A percentile compares a stretch with the other conserved stretches of the same genome.
These are phyloP conservation scores for Arthroderma uncinatum DNA, from an alignment of 2,329 filamentous ascomycete genomes.

Conservation along the genomic window DNA sequence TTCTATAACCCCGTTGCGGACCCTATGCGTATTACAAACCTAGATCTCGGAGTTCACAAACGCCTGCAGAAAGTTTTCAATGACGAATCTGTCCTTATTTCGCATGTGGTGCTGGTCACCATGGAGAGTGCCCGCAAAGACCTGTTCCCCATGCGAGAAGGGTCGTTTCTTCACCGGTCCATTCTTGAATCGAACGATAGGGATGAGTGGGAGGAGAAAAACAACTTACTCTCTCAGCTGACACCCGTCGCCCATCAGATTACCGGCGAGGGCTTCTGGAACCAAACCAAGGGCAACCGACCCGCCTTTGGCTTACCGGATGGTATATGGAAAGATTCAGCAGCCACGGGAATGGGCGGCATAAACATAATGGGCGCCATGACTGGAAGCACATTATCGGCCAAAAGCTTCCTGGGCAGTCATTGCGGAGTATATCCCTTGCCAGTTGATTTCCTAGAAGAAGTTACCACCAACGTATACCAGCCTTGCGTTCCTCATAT, in stretches of 20 bases:
- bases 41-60: constrained; percentile 21
- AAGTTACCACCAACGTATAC: constrained; percentile 21
- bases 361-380: constrained; percentile 23
- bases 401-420: constrained; percentile 25
- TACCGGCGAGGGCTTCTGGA: constrained; percentile 20
- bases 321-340: constrained; percentile 17
- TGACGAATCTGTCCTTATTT: constrained; percentile 21
- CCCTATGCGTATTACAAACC: constrained; percentile 24
- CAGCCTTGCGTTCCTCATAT: constrained; percentile 27
- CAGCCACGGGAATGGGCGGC: constrained; percentile 22
- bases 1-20: constrained; percentile 23
- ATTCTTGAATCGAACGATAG: constrained; percentile 19
- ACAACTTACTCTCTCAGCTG: constrained; percentile 19
- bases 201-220: constrained; percentile 14
- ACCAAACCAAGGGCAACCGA: constrained; percentile 4
- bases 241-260: constrained; percentile 23
- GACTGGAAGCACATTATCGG: constrained; percentile 24
- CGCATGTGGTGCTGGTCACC: constrained; percentile 22
- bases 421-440: constrained; percentile 24
- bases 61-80: constrained; percentile 19
- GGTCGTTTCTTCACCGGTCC: constrained; percentile 20
- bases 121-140: constrained; percentile 27
- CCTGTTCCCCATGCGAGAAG: constrained; percentile 23
- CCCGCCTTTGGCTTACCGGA: constrained; percentile 8
- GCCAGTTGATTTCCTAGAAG: constrained; percentile 23